Evolutionary conservation across 2,329 filamentous ascomycete species (phyloP).

Genomic region (Raffaelea arxii): DNA sequence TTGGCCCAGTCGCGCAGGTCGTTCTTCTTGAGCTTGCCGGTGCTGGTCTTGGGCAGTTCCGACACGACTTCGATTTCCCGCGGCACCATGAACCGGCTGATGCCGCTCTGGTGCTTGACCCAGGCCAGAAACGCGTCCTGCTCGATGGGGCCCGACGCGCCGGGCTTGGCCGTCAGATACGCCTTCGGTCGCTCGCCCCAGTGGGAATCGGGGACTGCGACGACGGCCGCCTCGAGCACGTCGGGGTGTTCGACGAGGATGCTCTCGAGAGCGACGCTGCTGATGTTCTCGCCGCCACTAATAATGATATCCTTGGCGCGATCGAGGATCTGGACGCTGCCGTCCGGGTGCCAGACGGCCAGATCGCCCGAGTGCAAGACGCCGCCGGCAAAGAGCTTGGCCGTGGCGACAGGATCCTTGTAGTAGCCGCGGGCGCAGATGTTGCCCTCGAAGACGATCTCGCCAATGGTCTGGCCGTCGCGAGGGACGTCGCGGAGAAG

Average conservation of each 20-base stretch:
- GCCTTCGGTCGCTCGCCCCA: slow-evolving; percentile 98
- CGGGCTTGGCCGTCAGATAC: slow-evolving; percentile 68
- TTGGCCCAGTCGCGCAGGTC: slow-evolving; percentile 73
- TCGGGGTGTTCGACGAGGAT: slow-evolving; percentile 83
- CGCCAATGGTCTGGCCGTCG: slow-evolving; percentile 40
- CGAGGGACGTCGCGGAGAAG: slow-evolving; percentile 45
- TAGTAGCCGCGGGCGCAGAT: slow-evolving; percentile 89
- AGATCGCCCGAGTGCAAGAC: slow-evolving; percentile 84
- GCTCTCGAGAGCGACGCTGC: slow-evolving; percentile 80
- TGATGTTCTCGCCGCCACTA: slow-evolving; percentile 95
- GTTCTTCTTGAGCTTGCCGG: slow-evolving; percentile 95
- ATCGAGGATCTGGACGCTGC: slow-evolving; percentile 84
- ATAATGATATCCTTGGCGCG: slow-evolving; percentile 98
- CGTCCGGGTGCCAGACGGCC: slow-evolving; percentile 87
- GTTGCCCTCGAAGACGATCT: slow-evolving; percentile 72
- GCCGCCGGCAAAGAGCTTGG: slow-evolving; percentile 78
- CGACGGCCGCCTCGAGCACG: slow-evolving; percentile 84
- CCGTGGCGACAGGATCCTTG: slow-evolving; percentile 78
- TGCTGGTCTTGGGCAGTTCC: slow-evolving; percentile 93
- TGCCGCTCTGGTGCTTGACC: slow-evolving; percentile 70
- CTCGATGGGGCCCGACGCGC: slow-evolving; percentile 24
- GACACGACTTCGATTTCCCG: slow-evolving; percentile 65
- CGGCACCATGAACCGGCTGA: slow-evolving; percentile 85
- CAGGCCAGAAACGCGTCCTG: slow-evolving; percentile 71
- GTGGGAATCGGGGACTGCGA: slow-evolving; percentile 75